A percentile compares a stretch with the other conserved stretches of the same genome.
These are phyloP conservation scores for Quercus mongolica DNA, from an alignment of 306 rosid genomes.

Conservation along the genomic window DNA sequence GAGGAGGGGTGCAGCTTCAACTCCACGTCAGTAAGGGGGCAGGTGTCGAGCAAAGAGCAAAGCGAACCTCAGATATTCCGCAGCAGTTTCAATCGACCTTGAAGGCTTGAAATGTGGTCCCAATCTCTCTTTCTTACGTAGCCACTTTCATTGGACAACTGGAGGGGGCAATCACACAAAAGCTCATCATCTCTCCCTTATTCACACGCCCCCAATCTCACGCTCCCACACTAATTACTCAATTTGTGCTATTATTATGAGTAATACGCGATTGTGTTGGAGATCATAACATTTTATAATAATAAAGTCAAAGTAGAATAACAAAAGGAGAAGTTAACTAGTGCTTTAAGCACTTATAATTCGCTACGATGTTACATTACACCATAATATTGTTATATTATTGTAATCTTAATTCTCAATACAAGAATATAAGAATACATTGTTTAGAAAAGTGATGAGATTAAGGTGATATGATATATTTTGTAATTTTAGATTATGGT, in stretches of 20 bases:
- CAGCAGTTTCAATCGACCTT: constrained; percentile 35
- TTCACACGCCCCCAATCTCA: neutral
- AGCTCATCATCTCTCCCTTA: neutral
- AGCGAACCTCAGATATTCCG: constrained; percentile 34
- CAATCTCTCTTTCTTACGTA: constrained; percentile 24
- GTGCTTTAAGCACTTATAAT: no score
- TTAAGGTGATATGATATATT: no score
- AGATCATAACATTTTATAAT: no score
- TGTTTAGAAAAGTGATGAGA: no score
- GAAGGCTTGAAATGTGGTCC: constrained; percentile 43
- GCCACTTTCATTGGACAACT: constrained; percentile 37
- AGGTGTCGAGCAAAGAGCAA: constrained; percentile 29
- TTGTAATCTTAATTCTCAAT: no score
- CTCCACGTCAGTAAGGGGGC: constrained; percentile 23
- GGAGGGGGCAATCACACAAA: constrained; percentile 15
- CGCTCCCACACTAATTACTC: neutral
- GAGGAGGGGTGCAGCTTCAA: constrained; percentile 18
- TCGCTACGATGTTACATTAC: fast-evolving
- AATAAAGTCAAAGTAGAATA: no score
- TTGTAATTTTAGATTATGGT: no score
- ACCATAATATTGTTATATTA: no score
- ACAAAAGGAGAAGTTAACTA: no score
- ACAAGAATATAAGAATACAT: no score
- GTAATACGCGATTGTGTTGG: no score
- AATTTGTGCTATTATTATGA: no score